These are phyloP conservation scores for Gynochthodes officinalis DNA, from an alignment of 257 asterid species.

Conservation along the genomic window DNA sequence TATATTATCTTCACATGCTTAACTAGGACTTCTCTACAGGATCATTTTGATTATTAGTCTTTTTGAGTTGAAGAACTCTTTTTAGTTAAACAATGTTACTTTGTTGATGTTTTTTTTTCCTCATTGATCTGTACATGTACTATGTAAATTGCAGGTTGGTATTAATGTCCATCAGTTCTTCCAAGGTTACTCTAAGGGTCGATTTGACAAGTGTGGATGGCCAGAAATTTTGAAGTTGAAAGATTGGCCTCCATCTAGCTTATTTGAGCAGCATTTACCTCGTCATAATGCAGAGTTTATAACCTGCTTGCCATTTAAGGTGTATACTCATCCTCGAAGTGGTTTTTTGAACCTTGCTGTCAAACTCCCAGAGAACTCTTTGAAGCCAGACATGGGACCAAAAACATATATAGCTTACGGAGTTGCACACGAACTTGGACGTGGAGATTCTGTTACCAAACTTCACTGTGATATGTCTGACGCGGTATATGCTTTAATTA, in stretches of 20 bases:
- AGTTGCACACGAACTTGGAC: slow-evolving; percentile 66
- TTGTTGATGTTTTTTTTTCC: no score
- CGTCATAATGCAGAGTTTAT: slow-evolving; percentile 23
- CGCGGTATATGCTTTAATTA: slow-evolving; percentile 53
- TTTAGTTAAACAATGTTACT: no score
- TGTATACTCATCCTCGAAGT: slow-evolving; percentile 57
- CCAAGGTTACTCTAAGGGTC: slow-evolving; percentile 16
- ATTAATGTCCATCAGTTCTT: slow-evolving; percentile 20
- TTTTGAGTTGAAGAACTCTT: no score
- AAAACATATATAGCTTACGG: slow-evolving; percentile 96
- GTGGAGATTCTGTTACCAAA: slow-evolving; percentile 93
- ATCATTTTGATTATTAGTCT: no score
- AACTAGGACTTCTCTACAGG: no score
- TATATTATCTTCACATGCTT: no score
- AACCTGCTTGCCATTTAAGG: slow-evolving; percentile 78
- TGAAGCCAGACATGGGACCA: slow-evolving; percentile 93
- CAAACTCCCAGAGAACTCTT: slow-evolving; percentile 45
- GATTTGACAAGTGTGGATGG: slow-evolving; percentile 10
- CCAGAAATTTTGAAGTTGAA: slow-evolving; percentile 21
- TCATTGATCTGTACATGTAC: no score
- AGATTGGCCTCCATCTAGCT: slow-evolving; percentile 27
- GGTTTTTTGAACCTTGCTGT: slow-evolving; percentile 73
- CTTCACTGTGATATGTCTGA: slow-evolving; percentile 94
- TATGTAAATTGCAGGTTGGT: slow-evolving; percentile 18
- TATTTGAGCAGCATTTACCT: slow-evolving; percentile 20